A percentile compares a stretch with the other conserved stretches of the same genome.
These are phyloP conservation scores for Nannochloropsis gaditana DNA, from an alignment of 108 stramenopile genomes.

Conservation along the genomic window DNA sequence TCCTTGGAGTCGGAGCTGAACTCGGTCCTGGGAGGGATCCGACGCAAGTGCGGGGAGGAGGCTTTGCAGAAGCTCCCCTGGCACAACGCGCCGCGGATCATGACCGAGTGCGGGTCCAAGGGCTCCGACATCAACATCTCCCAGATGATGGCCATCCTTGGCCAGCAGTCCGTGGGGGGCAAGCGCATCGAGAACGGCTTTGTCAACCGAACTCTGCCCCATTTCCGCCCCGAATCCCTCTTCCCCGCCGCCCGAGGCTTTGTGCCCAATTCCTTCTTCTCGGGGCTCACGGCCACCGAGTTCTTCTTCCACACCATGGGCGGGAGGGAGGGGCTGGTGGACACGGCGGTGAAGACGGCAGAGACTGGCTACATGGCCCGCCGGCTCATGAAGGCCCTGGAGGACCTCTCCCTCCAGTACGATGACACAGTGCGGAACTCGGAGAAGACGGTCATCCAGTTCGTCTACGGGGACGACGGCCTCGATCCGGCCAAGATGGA, in stretches of 20 bases:
- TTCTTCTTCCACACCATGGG: slow-evolving; percentile 99
- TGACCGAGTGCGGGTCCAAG: slow-evolving; percentile 98
- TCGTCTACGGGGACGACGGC: slow-evolving; percentile 93
- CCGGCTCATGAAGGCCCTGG: slow-evolving; percentile 93
- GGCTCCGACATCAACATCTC: slow-evolving; percentile 94
- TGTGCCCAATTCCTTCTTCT: slow-evolving; percentile 89
- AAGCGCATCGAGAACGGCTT: slow-evolving; percentile 96
- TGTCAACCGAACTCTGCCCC: slow-evolving; percentile 59
- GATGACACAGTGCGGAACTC: slow-evolving; percentile 91
- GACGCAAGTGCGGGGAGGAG: slow-evolving; percentile 86
- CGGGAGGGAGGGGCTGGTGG: slow-evolving; percentile 90
- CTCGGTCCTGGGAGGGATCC: slow-evolving; percentile 81
- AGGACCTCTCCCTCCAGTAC: slow-evolving; percentile 90
- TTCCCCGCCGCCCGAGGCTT: slow-evolving; percentile 94
- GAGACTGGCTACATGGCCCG: slow-evolving; percentile 99
- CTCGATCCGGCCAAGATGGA: slow-evolving; percentile 92
- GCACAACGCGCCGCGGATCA: slow-evolving; percentile 71
- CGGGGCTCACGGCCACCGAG: slow-evolving; percentile 95
- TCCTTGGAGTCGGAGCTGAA: slow-evolving; percentile 93
- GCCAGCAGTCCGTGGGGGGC: slow-evolving; percentile 97
- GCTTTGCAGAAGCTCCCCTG: slow-evolving; percentile 75
- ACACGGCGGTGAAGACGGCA: slow-evolving; percentile 98
- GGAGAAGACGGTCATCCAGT: slow-evolving; percentile 91
- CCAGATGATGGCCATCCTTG: slow-evolving; percentile 99
- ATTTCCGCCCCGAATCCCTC: slow-evolving; percentile 59